Conservation (phyloP, 768 basidiomycete genomes). For the Fomitopsis pulvina region DNA sequence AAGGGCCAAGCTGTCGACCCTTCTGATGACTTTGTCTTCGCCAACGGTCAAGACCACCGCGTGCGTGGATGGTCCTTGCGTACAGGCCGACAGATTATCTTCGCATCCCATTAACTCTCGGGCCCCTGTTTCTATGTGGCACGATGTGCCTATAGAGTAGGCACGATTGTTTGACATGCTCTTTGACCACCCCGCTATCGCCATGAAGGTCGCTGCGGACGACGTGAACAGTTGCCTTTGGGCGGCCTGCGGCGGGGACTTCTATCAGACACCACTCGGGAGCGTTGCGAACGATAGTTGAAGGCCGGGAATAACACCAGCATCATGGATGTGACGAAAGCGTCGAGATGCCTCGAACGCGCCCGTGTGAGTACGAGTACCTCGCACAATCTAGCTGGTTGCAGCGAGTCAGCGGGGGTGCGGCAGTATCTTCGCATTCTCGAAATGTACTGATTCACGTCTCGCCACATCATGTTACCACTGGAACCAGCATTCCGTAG, state of each 20-base stretch:
- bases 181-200: conserved; percentile 34
- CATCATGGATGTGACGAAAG: no score
- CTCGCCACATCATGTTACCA: no score
- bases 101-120: conserved; percentile 11
- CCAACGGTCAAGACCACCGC: conserved; percentile 58
- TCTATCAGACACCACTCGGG: conserved; percentile 47
- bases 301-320: no score
- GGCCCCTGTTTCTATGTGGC: conserved; percentile 3
- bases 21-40: conserved; percentile 51
- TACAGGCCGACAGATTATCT: conserved; percentile 39
- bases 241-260: conserved; percentile 38
- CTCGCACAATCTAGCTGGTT: no score
- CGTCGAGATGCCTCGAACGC: no score
- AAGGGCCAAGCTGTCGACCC: conserved; percentile 62
- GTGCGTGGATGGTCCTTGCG: conserved; percentile 66
- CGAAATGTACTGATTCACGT: no score
- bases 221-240: conserved; percentile 39
- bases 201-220: conserved; percentile 46
- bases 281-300: no score
- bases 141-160: not conserved
- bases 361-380: no score
- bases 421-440: no score
- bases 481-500: no score
- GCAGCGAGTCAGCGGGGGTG: no score
- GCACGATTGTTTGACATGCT: conserved; percentile 24